These are phyloP conservation scores for Phlegmacium glaucopus DNA, from an alignment of 768 basidiomycete genomes.

Conservation along the genomic window DNA sequence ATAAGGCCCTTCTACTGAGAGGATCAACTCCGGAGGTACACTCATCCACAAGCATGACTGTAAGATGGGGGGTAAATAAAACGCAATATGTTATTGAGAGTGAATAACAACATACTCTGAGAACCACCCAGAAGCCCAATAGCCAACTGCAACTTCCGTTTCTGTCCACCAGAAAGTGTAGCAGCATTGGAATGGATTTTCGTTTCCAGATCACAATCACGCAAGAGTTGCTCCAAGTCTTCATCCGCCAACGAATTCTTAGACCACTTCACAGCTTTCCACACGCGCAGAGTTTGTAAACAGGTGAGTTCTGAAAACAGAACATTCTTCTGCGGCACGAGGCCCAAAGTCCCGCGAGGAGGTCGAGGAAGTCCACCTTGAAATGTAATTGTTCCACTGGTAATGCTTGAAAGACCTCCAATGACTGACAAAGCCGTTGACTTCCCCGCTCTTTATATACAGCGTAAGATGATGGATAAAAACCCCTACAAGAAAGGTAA, in stretches of 20 bases:
- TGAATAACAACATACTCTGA: constrained; percentile 37
- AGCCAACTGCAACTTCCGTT: constrained; percentile 80
- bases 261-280: constrained; percentile 71
- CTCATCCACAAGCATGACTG: constrained; percentile 60
- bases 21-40: constrained; percentile 84
- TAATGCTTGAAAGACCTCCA: constrained; percentile 57
- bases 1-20: constrained; percentile 71
- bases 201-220: constrained; percentile 68
- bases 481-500: constrained; percentile 1
- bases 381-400: constrained; percentile 53
- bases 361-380: constrained; percentile 52
- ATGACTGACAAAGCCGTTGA: constrained; percentile 69
- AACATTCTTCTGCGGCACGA: constrained; percentile 84
- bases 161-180: constrained; percentile 77
- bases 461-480: constrained; percentile 3
- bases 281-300: constrained; percentile 67
- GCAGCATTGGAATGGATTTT: constrained; percentile 66
- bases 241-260: constrained; percentile 41
- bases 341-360: constrained; percentile 64
- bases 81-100: neutral
- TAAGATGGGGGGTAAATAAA: neutral
- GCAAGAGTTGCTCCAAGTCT: constrained; percentile 60
- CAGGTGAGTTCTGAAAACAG: constrained; percentile 75
- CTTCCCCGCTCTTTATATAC: constrained; percentile 61
- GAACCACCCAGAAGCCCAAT: constrained; percentile 77